Percentiles rank a stretch among this genome's conserved stretches.
phyloP scores from a whole-genome alignment of 2,329 filamentous ascomycete genomes.

The Phialophora macrospora region DNA sequence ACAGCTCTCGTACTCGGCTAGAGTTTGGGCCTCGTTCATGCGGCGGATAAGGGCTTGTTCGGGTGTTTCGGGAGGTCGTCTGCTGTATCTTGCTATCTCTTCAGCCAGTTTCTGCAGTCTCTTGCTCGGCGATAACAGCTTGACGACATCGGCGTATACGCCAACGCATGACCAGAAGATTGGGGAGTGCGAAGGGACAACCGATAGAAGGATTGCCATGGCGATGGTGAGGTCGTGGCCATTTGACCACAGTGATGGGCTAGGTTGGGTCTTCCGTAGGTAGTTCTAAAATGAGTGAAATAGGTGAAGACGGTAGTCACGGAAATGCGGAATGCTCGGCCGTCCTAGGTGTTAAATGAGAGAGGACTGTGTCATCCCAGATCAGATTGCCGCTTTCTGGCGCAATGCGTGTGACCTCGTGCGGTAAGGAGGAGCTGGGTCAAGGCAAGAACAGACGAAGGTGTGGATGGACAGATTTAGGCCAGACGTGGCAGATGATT shows the following conservation, averaged over 20 bases:
- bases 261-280: not conserved
- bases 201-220: constrained; percentile 68
- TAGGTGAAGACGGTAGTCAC: constrained; percentile 13
- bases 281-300: constrained; percentile 11
- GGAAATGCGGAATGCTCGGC: constrained; percentile 11
- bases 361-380: constrained; percentile 18
- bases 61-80: constrained; percentile 27
- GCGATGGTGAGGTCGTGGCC: constrained; percentile 60
- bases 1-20: constrained; percentile 74
- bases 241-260: constrained; percentile 61
- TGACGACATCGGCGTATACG: constrained; percentile 32
- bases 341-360: constrained; percentile 8
- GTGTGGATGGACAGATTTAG: constrained; percentile 12
- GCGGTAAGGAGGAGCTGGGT: not conserved
- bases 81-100: constrained; percentile 34
- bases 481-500: constrained; percentile 23
- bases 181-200: constrained; percentile 46
- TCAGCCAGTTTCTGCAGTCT: constrained; percentile 28
- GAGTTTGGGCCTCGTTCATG: constrained; percentile 64
- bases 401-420: constrained; percentile 11
- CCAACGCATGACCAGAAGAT: constrained; percentile 35
- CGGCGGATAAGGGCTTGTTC: constrained; percentile 21
- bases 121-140: constrained; percentile 33
- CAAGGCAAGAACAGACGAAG: constrained; percentile 3
- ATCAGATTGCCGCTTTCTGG: constrained; percentile 12